phyloP scores from a whole-genome alignment of 2,329 filamentous ascomycete species.

The Claviceps sp. region DNA sequence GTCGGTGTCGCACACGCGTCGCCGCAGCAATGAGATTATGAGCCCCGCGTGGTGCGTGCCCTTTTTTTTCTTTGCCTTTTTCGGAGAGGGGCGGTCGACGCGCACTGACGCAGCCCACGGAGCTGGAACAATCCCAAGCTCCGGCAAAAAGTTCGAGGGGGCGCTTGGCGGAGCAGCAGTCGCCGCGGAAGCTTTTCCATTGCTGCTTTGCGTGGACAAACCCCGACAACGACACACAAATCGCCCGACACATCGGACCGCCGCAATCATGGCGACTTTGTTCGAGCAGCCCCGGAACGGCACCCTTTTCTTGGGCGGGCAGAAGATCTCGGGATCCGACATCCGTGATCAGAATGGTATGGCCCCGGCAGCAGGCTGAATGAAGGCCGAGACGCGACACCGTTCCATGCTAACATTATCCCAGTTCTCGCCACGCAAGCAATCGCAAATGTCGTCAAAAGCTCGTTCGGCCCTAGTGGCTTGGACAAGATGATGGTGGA shows the following conservation, averaged over 20 bases:
- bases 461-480: constrained; percentile 91
- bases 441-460: constrained; percentile 98
- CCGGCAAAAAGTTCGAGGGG: constrained; percentile 17
- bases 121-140: constrained; percentile 15
- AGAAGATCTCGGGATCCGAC: constrained; percentile 93
- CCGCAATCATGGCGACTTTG: constrained; percentile 67
- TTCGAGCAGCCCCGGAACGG: constrained; percentile 94
- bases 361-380: constrained; percentile 8
- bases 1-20: not conserved
- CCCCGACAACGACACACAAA: constrained; percentile 1
- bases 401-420: constrained; percentile 3
- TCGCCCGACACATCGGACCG: constrained; percentile 8
- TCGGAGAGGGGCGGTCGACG: constrained; percentile 8
- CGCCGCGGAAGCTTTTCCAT: constrained; percentile 1
- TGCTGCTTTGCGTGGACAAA: not conserved
- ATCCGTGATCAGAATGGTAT: constrained; percentile 93
- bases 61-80: constrained; percentile 3
- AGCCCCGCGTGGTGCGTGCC: constrained; percentile 8
- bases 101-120: constrained; percentile 3
- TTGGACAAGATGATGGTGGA: constrained; percentile 99
- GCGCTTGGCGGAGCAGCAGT: constrained; percentile 7
- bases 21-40: not conserved
- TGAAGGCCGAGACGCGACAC: not conserved
- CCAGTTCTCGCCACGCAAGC: constrained; percentile 86
- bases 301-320: constrained; percentile 89